Conservation (phyloP, 2,329 filamentous ascomycete genomes). For the Fusarium devonianum region DNA sequence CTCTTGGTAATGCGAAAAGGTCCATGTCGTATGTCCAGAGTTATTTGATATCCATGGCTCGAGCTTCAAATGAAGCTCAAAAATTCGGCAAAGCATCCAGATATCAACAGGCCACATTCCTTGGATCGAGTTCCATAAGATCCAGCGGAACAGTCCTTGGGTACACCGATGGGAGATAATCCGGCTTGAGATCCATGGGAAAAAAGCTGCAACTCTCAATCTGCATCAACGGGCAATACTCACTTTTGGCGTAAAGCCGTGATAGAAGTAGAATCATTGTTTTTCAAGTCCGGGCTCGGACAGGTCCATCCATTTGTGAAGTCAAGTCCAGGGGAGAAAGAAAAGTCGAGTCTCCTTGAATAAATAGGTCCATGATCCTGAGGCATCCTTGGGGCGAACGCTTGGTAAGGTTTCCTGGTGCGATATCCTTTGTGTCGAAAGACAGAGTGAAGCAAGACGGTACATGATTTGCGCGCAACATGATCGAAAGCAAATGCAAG, state of each 20-base stretch:
- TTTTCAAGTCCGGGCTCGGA: conserved; percentile 45
- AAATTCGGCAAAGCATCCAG: background rate
- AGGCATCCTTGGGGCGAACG: conserved; percentile 23
- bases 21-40: conserved; percentile 12
- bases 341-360: conserved; percentile 23
- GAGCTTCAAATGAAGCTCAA: background rate
- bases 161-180: conserved; percentile 24
- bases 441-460: conserved; percentile 37
- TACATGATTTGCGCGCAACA: conserved; percentile 45
- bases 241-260: conserved; percentile 42
- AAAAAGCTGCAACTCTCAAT: conserved; percentile 34
- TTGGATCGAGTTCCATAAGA: conserved; percentile 33
- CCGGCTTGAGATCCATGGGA: conserved; percentile 35
- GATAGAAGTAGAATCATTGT: conserved; percentile 36
- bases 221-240: conserved; percentile 49
- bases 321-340: conserved; percentile 4
- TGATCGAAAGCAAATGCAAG: conserved; percentile 48
- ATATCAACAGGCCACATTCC: conserved; percentile 6
- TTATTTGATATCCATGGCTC: conserved; percentile 8
- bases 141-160: conserved; percentile 28
- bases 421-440: conserved; percentile 33
- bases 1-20: too few species aligned
- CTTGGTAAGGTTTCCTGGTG: conserved; percentile 22
- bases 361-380: conserved; percentile 8
- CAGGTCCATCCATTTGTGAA: conserved; percentile 41